phyloP scores from a whole-genome alignment of 306 rosid species.

The Quercus cerris region DNA sequence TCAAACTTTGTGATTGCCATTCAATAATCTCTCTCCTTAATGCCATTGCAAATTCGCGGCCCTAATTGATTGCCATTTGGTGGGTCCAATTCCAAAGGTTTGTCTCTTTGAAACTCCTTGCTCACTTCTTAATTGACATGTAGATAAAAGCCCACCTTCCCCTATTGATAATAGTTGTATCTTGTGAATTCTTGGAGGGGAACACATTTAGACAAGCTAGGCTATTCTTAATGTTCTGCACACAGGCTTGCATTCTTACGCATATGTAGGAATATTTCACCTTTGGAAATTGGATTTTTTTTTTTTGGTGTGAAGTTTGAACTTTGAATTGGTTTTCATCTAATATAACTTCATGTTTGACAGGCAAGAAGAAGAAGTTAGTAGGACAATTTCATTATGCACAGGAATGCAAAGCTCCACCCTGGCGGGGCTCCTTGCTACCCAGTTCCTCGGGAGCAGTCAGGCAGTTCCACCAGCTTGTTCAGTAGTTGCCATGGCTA shows the following conservation, averaged over 20 bases:
- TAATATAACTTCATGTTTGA: conserved; percentile 5
- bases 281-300: neutral
- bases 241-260: neutral
- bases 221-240: neutral
- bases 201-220: neutral
- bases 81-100: too few relatives aligned
- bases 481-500: conserved; percentile 90
- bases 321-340: neutral
- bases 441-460: conserved; percentile 86
- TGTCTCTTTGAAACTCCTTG: neutral
- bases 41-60: neutral
- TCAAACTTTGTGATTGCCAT: neutral
- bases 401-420: conserved; percentile 99
- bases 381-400: conserved; percentile 81
- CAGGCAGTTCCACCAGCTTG: conserved; percentile 98
- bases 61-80: too few relatives aligned
- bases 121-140: neutral
- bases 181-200: neutral
- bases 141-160: neutral
- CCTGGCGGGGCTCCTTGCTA: conserved; percentile 93
- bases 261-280: neutral
- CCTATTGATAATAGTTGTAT: neutral
- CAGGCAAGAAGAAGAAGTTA: conserved; percentile 83
- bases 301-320: neutral
- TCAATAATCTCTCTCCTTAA: neutral